Percentiles rank a stretch among this genome's conserved stretches.
Evolutionary conservation across 2,329 filamentous ascomycete species (phyloP).

Genomic region (Cercospora nicotianae): DNA sequence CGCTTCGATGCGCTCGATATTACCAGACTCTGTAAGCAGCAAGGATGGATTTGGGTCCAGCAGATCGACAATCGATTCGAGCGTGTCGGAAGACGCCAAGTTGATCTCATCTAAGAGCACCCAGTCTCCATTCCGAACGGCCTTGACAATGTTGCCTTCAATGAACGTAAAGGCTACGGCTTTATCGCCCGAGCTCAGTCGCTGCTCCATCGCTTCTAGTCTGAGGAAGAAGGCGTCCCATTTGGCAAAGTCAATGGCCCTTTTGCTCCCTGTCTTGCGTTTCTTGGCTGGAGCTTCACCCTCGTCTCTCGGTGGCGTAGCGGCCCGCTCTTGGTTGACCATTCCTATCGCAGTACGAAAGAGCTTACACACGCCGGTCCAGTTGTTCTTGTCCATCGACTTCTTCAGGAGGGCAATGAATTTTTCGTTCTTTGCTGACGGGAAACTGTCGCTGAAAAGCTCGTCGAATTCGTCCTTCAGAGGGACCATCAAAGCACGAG

Average conservation of each 20-base stretch:
- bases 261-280: constrained; percentile 58
- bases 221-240: constrained; percentile 80
- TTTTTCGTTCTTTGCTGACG: constrained; percentile 78
- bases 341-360: constrained; percentile 89
- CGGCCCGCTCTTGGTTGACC: constrained; percentile 61
- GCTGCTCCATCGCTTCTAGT: constrained; percentile 75
- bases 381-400: constrained; percentile 77
- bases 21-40: constrained; percentile 87
- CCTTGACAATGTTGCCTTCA: constrained; percentile 93
- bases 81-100: constrained; percentile 86
- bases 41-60: constrained; percentile 78
- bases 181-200: constrained; percentile 70
- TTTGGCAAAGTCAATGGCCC: constrained; percentile 52
- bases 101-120: constrained; percentile 97
- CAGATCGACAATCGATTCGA: constrained; percentile 90
- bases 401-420: constrained; percentile 81
- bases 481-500: constrained; percentile 81
- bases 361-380: constrained; percentile 79
- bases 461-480: constrained; percentile 93
- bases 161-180: constrained; percentile 92
- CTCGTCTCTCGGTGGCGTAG: constrained; percentile 51
- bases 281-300: constrained; percentile 70
- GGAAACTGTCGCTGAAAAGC: constrained; percentile 84
- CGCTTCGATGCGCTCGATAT: constrained; percentile 83
- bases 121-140: constrained; percentile 95